Evolutionary conservation across 306 rosid species (phyloP).

Genomic region (peach (Prunus persica)): Prunus_persica_NCBIv2 NC_034009.1:28738501-28739000

Average conservation of each 20-base stretch:
- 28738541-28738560: conserved; percentile 12
- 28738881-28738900: conserved; percentile 92
- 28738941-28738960: conserved; percentile 83
- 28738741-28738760: neutral
- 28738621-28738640: neutral
- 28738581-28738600: neutral
- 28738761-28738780: neutral
- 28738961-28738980: conserved; percentile 69
- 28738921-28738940: conserved; percentile 80
- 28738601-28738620: neutral
- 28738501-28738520: conserved; percentile 42
- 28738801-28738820: neutral
- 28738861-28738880: conserved; percentile 91
- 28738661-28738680: neutral
- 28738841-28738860: conserved; percentile 86
- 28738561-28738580: neutral
- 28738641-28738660: neutral
- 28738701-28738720: neutral
- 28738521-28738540: conserved; percentile 15
- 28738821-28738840: neutral
- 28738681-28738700: neutral
- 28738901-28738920: conserved; percentile 82
- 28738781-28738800: neutral
- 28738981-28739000: conserved; percentile 31
- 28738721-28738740: neutral